Base-by-base conservation (phyloP, 768 basidiomycete species). In the Leccinum sublutescens region DNA sequence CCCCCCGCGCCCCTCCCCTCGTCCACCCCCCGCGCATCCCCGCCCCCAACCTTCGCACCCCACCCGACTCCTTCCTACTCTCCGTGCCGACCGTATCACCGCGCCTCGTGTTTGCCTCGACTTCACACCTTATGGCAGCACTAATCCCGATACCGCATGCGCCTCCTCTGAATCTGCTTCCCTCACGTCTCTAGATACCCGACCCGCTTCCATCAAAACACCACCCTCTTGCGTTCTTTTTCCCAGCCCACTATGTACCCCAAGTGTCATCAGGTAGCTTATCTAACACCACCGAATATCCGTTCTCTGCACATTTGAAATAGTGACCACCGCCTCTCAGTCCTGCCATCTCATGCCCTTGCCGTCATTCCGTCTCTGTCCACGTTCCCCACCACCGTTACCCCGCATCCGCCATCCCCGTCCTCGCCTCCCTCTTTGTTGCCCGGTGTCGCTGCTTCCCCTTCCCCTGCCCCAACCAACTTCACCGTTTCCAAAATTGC, bases 151-250 rank as follows among this genome's bases (percentile, higher is more conserved):
- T 29, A n/a, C 19, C 25, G 53, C 52, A 54, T 12, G 38, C 23
- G 38, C 43, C 47, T 23, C 19, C 21, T 47, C 43, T 19, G 43
- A 21, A 19, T 45, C 27, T n/a, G 48, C 55, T 56, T 56, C 55
- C 45, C 17, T 31, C 12, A 27, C 52, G 33, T 55, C 59, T 51
- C 50, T 31, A 17, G 55, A 58, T 53, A 61, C 50, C 58, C 58
- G 57, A 55, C 49, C 31, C 17, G 29, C 48, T 50, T 50, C 52
- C 52, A 61, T 60, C 58, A 60, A 60, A 60, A 59, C 31, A 55
- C 29, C 45, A 19, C 55, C 53, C 19, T 11, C n/a, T n/a, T 38
- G 50, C 59, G 25, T 61, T 62, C 50, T 56, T 47, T 62, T 62
- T 63, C 61, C 33, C 61, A 57, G 53, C 60, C 31, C 10, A 43